Evolutionary conservation across 106 monocot genomes (phyloP).

Genomic region (Triglochin maritima): DNA sequence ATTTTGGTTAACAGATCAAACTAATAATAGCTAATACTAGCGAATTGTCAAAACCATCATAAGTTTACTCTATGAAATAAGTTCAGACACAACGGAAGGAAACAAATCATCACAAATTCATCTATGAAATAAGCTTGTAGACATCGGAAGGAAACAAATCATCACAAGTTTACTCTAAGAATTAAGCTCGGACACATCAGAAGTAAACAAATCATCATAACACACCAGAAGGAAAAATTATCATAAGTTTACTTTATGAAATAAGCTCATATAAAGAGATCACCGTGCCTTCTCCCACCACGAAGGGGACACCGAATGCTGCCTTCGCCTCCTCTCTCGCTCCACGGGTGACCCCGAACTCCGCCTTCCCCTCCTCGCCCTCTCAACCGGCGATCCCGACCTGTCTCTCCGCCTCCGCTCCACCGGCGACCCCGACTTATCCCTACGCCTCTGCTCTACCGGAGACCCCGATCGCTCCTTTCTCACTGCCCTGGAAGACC

Average conservation of each 20-base stretch:
- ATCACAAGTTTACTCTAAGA: too few relatives aligned
- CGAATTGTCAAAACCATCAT: not conserved
- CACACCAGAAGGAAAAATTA: too few relatives aligned
- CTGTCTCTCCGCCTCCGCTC: not conserved
- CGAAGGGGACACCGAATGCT: constrained; percentile 36
- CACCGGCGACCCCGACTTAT: constrained; percentile 22
- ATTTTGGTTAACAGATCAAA: not conserved
- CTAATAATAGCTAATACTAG: not conserved
- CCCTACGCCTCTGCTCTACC: constrained; percentile 20
- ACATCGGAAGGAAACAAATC: too few relatives aligned
- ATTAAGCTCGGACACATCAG: too few relatives aligned
- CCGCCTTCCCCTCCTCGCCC: constrained; percentile 30
- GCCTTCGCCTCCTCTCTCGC: constrained; percentile 59
- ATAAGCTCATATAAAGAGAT: not conserved
- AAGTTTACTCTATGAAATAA: not conserved
- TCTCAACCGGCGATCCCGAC: constrained; percentile 29
- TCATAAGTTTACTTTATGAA: too few relatives aligned
- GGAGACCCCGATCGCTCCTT: constrained; percentile 34
- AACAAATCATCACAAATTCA: too few relatives aligned
- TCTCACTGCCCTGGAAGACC: constrained; percentile 27
- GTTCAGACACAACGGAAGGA: too few relatives aligned
- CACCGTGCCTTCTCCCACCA: not conserved
- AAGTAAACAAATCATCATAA: too few relatives aligned
- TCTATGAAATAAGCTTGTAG: too few relatives aligned
- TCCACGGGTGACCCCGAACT: too few relatives aligned